Evolutionary conservation across 176 grass and related monocot species (phyloP), one percentile per base, ranked within the genome.

Genomic region (Coix lacrymajobi): DNA sequence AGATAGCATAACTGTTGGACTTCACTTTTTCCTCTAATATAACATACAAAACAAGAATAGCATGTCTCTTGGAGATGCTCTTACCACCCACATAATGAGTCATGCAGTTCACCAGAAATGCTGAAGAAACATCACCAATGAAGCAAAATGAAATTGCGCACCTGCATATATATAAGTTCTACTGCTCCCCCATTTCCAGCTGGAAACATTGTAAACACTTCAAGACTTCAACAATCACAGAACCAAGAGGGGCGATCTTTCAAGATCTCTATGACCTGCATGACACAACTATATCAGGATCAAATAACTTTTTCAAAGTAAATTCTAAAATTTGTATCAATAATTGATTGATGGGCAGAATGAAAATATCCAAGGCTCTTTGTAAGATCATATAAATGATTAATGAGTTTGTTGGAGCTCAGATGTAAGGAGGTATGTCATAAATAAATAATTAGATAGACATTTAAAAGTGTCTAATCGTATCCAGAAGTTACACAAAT

Each of bases 91-190:
- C 15, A 73, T n/a, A n/a, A n/a, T n/a, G n/a, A n/a, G n/a, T n/a
- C n/a, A 67, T 20, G 24, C 29, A 33, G 7, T 39, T 67, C 13
- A 17, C 4, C 6, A 40, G 5, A 44, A 75, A 77, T 37, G 3
- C 12, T 8, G 3, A 71, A 56, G 11, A 77, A 71, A 86, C n/a
- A 79, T 61, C 37, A 76, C 22, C 33, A 6, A 32, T 20, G 28
- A 37, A 82, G 19, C 33, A 72, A 56, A 84, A 69, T 26, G 24
- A 75, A 26, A 31, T 29, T 62, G 61, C 62, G 43, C 8, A 99
- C 96, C 93, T 99, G 96, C 84, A 92, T 99, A 79, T 99, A 92
- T 15, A 93, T 83, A 54, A 99, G 89, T 90, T 99, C 96, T 87
- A 94, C 79, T 37, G 80, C 92, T 78, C 96, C 96, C n/a, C 96